Conservation (phyloP, 345 rosid genomes). For the Camelina laxa region DNA sequence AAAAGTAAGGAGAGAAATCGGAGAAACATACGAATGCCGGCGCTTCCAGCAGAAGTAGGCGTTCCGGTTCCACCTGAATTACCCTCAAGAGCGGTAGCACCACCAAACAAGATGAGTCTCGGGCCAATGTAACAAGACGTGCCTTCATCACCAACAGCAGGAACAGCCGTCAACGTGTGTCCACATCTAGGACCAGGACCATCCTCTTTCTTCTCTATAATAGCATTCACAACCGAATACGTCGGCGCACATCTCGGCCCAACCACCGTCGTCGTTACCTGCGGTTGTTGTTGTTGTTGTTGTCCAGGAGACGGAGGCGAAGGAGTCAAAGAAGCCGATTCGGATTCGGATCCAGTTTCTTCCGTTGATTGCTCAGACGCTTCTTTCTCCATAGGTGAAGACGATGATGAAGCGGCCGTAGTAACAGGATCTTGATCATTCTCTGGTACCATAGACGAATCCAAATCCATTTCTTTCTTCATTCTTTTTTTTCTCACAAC, state of each 20-base stretch:
- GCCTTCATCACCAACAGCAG: conserved; percentile 96
- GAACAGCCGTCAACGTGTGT: conserved; percentile 91
- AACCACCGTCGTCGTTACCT: conserved; percentile 52
- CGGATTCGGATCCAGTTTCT: conserved; percentile 45
- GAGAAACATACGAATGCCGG: conserved; percentile 86
- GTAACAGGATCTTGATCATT: conserved; percentile 61
- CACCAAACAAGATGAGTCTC: conserved; percentile 89
- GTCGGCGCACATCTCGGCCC: conserved; percentile 95
- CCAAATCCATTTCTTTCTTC: conserved; percentile 70
- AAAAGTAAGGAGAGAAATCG: neutral
- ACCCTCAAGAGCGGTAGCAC: conserved; percentile 98
- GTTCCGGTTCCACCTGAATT: conserved; percentile 86
- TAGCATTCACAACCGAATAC: conserved; percentile 79
- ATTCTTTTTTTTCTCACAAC: conserved; percentile 10
- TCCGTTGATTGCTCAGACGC: conserved; percentile 48
- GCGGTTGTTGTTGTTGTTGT: conserved; percentile 40
- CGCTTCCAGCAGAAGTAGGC: conserved; percentile 94
- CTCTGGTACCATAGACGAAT: conserved; percentile 71
- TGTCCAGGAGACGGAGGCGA: conserved; percentile 16
- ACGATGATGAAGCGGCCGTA: conserved; percentile 22
- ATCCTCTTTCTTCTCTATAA: conserved; percentile 87
- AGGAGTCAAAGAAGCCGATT: conserved; percentile 36
- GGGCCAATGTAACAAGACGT: conserved; percentile 79
- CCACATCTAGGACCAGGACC: conserved; percentile 99
- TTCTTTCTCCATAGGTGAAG: conserved; percentile 67